These are phyloP conservation scores for Exophiala calicioides DNA, from an alignment of 2,329 filamentous ascomycete species.

Conservation along the genomic window DNA sequence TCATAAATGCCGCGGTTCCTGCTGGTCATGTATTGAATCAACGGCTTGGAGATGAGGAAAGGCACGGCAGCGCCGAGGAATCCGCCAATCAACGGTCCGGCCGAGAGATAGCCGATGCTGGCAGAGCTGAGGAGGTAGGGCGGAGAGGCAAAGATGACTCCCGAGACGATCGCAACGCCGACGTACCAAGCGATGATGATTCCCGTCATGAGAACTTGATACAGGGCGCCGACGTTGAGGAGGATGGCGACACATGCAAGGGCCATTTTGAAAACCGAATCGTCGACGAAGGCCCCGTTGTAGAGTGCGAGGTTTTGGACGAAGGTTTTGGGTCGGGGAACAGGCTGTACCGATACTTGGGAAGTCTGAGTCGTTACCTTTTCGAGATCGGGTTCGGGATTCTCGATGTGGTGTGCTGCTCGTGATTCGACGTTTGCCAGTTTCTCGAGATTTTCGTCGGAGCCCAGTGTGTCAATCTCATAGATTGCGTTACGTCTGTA, in stretches of 20 bases:
- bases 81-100: slow-evolving; percentile 18
- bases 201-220: slow-evolving; percentile 34
- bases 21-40: slow-evolving; percentile 41
- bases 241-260: slow-evolving; percentile 36
- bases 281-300: slow-evolving; percentile 17
- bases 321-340: slow-evolving; percentile 20
- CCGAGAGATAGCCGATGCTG: slow-evolving; percentile 31
- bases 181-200: slow-evolving; percentile 33
- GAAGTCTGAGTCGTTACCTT: slow-evolving; percentile 10
- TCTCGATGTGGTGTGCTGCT: slow-evolving; percentile 16
- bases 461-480: slow-evolving; percentile 22
- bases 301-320: slow-evolving; percentile 21
- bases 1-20: slow-evolving; percentile 45
- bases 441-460: slow-evolving; percentile 24
- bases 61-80: slow-evolving; percentile 12
- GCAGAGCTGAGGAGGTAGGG: slow-evolving; percentile 36
- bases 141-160: slow-evolving; percentile 35
- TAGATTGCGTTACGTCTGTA: slow-evolving; percentile 25
- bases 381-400: slow-evolving; percentile 12
- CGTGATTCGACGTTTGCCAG: slow-evolving; percentile 19
- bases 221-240: slow-evolving; percentile 34
- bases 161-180: slow-evolving; percentile 32
- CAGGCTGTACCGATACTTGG: slow-evolving; percentile 9
- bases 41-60: slow-evolving; percentile 35
- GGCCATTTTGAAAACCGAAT: slow-evolving; percentile 31